A percentile compares a stretch with the other conserved stretches of the same genome.
These are phyloP conservation scores for Carpinus viminea DNA, from an alignment of 306 rosid genomes.

Conservation along the genomic window DNA sequence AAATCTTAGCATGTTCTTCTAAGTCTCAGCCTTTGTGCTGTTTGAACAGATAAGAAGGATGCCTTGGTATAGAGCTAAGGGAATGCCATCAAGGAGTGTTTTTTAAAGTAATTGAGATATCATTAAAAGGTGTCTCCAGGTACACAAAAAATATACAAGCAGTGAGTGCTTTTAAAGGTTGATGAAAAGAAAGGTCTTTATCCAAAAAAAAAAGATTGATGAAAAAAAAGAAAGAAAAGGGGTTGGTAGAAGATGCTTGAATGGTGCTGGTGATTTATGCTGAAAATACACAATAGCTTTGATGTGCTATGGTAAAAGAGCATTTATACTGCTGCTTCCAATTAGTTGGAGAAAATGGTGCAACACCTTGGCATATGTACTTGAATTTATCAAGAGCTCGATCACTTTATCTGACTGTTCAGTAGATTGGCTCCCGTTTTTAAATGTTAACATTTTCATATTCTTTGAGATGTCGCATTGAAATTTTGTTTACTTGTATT, in stretches of 20 bases:
- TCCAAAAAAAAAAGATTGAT: too few species aligned
- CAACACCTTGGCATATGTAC: not conserved
- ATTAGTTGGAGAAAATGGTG: not conserved
- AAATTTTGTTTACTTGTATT: slow-evolving; percentile 4
- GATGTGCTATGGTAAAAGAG: not conserved
- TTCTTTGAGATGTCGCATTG: not conserved
- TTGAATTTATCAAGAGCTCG: not conserved
- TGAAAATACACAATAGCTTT: not conserved
- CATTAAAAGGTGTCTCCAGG: too few species aligned
- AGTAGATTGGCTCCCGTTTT: not conserved
- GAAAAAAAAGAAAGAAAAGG: too few species aligned
- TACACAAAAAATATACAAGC: too few species aligned
- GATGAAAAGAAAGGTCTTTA: too few species aligned
- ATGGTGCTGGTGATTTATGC: not conserved
- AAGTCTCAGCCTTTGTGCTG: not conserved
- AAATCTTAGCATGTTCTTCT: not conserved
- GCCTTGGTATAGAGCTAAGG: not conserved
- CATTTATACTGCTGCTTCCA: not conserved
- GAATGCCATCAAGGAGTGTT: not conserved
- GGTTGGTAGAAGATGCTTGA: not conserved
- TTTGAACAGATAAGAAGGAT: slow-evolving; percentile 1
- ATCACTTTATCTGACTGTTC: not conserved
- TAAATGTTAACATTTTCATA: not conserved
- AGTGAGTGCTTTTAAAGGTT: too few species aligned
- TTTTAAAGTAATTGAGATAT: too few species aligned